These are phyloP conservation scores for Anthracocystis panici-leucophaei DNA, from an alignment of 1,284 basidiomycete genomes.

Conservation along the genomic window DNA sequence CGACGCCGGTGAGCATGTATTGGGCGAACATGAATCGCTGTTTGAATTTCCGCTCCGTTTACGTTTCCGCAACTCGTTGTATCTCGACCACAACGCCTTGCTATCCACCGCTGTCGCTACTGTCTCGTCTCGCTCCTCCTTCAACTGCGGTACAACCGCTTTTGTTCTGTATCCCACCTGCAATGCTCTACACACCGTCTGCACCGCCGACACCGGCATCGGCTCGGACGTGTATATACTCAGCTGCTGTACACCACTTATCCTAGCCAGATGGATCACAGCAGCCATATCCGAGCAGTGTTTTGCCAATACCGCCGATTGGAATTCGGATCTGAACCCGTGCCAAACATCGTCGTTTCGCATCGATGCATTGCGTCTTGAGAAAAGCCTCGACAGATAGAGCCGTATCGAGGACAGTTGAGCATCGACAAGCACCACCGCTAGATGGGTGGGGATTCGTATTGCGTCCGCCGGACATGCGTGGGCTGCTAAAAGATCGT, in stretches of 20 bases:
- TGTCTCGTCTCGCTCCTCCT: too few relatives aligned
- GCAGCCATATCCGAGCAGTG: conserved; percentile 24
- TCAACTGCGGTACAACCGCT: conserved; percentile 3
- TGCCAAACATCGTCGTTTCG: conserved; percentile 4
- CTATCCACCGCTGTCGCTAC: not conserved
- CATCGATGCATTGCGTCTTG: not conserved
- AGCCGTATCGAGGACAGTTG: conserved; percentile 30
- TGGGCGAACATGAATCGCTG: conserved; percentile 12
- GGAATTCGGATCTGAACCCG: conserved; percentile 10
- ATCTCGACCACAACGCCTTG: conserved; percentile 12
- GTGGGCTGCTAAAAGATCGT: conserved; percentile 17
- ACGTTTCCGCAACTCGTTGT: conserved; percentile 22
- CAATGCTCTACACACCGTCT: conserved; percentile 4
- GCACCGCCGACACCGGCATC: not conserved
- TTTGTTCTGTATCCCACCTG: conserved; percentile 23
- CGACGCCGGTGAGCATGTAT: conserved; percentile 19
- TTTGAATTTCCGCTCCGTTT: not conserved
- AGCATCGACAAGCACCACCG: conserved; percentile 31
- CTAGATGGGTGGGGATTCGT: conserved; percentile 29
- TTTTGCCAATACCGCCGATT: conserved; percentile 25
- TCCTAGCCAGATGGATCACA: conserved; percentile 27
- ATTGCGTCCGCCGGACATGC: conserved; percentile 4
- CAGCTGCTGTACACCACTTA: conserved; percentile 33
- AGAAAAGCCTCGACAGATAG: conserved; percentile 17
- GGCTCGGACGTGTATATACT: conserved; percentile 19